Evolutionary conservation across 108 stramenopile genomes (phyloP), one percentile per base, ranked within the genome.

Genomic region (Skeletonema potamos): DNA sequence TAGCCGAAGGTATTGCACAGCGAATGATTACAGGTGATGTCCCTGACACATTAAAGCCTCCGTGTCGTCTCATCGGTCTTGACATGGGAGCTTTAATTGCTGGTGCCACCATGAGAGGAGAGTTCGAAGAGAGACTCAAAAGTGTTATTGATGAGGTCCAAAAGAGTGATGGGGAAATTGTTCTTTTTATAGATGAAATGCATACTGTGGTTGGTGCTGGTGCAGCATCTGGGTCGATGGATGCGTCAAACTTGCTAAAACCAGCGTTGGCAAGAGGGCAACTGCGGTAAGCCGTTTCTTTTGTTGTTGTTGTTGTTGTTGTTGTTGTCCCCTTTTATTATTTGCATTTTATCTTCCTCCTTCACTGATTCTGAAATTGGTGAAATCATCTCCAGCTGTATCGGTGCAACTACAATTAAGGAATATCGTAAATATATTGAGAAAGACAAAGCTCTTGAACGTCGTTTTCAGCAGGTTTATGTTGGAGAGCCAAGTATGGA

Each of bases 41-140:
- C 20, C 58, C 58, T 8, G 36, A 33, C 33, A 59, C 58, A 34
- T 24, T 59, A 6, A 59, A 59, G 11, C 48, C 48, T 0, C 91
- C 90, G 4, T 92, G 93, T 41, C 68, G 87, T 90, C 79, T 99
- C 54, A 91, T 97, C 66, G 92, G 96, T 12, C 79, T 99, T 17
- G 99, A 99, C 65, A 89, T 99, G 84, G 98, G 96, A 39, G 97
- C 97, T 4, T 84, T 99, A 28, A 93, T 99, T 6, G 99, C 99
- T 9, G 99, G 99, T 46, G 98, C 99, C 8, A 98, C 91, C 58
- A 97, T 97, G 90, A 84, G 99, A 39, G 99, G 99, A 59, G 98
- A 99, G 81, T 99, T 99, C 76, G 99, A 99, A 73, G 99, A 99
- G 81, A 89, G 99, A 27, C 81, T 99, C n/a, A 99, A 99, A 87